These are phyloP conservation scores for Acanthamoeba castellanii DNA, from an alignment of 208 protist genomes.

Conservation along the genomic window DNA sequence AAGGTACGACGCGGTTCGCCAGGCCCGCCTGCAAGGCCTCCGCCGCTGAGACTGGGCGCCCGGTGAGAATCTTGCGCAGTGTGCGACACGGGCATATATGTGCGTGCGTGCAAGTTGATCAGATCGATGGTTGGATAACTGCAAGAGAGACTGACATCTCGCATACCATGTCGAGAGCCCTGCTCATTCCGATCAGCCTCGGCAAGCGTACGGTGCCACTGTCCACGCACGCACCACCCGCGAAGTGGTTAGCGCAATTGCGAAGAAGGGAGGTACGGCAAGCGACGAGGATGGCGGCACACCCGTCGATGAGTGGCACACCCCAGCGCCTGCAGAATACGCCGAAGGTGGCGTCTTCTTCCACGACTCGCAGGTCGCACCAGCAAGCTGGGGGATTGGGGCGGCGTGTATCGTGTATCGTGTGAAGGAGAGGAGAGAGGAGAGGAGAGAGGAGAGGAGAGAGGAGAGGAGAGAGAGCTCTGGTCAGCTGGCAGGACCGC, in stretches of 20 bases:
- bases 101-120: too few species aligned
- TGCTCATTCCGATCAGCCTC: slow-evolving; percentile 43
- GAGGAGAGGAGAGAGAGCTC: too few species aligned
- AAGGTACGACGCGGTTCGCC: background rate
- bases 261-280: background rate
- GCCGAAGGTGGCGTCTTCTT: slow-evolving; percentile 65
- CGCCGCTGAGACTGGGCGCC: background rate
- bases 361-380: slow-evolving; percentile 75
- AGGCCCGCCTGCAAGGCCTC: slow-evolving; percentile 28
- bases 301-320: slow-evolving; percentile 82
- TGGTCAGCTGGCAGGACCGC: too few species aligned
- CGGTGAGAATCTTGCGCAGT: background rate
- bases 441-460: too few species aligned
- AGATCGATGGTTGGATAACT: too few species aligned
- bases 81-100: too few species aligned
- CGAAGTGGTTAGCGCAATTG: background rate
- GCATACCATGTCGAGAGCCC: background rate
- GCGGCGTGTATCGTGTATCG: too few species aligned
- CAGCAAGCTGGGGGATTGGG: slow-evolving; percentile 18
- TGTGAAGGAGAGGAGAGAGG: too few species aligned
- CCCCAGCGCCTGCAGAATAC: slow-evolving; percentile 79
- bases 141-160: too few species aligned
- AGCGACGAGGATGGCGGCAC: too few species aligned
- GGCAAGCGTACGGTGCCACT: slow-evolving; percentile 75
- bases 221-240: background rate